Conservation (phyloP, 2,329 filamentous ascomycete genomes). For the Scedosporium dehoogii region DNA sequence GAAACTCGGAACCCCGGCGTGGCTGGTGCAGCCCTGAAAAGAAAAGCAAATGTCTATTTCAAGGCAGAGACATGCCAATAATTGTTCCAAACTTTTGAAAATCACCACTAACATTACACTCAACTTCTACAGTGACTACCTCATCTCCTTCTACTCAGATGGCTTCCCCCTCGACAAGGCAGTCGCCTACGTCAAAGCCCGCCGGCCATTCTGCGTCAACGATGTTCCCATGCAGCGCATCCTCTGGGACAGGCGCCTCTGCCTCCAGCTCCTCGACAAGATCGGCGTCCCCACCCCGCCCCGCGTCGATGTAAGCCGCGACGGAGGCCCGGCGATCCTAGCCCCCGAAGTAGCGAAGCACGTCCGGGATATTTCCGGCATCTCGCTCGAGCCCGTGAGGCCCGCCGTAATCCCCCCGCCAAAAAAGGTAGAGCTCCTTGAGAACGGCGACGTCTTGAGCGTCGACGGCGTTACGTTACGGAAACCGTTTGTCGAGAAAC, state of each 20-base stretch:
- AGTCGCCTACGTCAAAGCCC: slow-evolving; percentile 84
- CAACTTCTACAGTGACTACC: slow-evolving; percentile 54
- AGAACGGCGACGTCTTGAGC: slow-evolving; percentile 76
- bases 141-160: slow-evolving; percentile 97
- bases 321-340: slow-evolving; percentile 74
- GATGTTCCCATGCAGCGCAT: slow-evolving; percentile 96
- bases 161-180: slow-evolving; percentile 96
- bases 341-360: slow-evolving; percentile 72
- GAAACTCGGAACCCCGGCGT: neutral
- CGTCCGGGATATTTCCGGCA: slow-evolving; percentile 69
- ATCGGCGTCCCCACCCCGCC: slow-evolving; percentile 84
- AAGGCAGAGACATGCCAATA: neutral
- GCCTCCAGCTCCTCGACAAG: slow-evolving; percentile 76
- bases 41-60: neutral
- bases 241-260: slow-evolving; percentile 88
- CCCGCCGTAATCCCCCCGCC: slow-evolving; percentile 55
- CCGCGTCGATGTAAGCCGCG: slow-evolving; percentile 81
- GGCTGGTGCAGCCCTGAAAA: neutral
- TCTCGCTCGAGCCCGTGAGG: slow-evolving; percentile 61
- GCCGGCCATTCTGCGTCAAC: slow-evolving; percentile 95
- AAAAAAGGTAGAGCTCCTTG: slow-evolving; percentile 70
- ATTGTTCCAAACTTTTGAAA: neutral
- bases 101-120: neutral
- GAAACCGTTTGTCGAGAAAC: slow-evolving; percentile 98
- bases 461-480: slow-evolving; percentile 75